Evolutionary conservation across 805 yeast species (phyloP).

Genomic region (Starmerella roubikii): DNA sequence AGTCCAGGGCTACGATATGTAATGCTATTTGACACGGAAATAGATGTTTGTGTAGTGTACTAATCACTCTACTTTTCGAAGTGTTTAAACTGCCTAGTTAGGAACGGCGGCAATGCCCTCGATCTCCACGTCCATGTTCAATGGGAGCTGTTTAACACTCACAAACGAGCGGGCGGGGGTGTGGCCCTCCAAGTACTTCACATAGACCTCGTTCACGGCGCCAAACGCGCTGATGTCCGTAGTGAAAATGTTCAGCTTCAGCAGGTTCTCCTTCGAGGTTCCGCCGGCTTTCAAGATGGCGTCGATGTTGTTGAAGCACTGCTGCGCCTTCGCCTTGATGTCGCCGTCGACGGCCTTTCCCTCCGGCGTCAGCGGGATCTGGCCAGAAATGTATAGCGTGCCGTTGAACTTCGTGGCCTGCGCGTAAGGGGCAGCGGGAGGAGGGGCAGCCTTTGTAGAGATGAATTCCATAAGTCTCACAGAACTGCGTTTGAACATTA

Average conservation of each 20-base stretch:
- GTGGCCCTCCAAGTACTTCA: constrained; percentile 29
- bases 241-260: constrained; percentile 79
- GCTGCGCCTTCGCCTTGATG: constrained; percentile 33
- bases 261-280: constrained; percentile 68
- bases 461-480: constrained; percentile 17
- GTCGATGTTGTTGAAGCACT: constrained; percentile 30
- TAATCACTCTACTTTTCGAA: not conserved
- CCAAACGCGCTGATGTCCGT: constrained; percentile 81
- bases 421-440: constrained; percentile 92
- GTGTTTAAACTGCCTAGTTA: not conserved
- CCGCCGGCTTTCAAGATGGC: constrained; percentile 73
- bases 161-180: constrained; percentile 94
- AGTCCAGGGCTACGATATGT: constrained; percentile 21
- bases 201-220: constrained; percentile 75
- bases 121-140: constrained; percentile 75
- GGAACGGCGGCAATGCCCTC: constrained; percentile 65
- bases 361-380: constrained; percentile 74
- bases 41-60: too few species aligned
- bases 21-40: not conserved
- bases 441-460: constrained; percentile 62
- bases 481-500: constrained; percentile 16
- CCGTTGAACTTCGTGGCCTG: constrained; percentile 90
- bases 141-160: constrained; percentile 82
- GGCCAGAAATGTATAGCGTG: constrained; percentile 85
- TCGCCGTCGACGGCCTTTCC: constrained; percentile 71